Percentiles rank a stretch among this genome's conserved stretches.
Evolutionary conservation across 2,329 filamentous ascomycete genomes (phyloP).

Genomic region (Colletotrichum aenigma): DNA sequence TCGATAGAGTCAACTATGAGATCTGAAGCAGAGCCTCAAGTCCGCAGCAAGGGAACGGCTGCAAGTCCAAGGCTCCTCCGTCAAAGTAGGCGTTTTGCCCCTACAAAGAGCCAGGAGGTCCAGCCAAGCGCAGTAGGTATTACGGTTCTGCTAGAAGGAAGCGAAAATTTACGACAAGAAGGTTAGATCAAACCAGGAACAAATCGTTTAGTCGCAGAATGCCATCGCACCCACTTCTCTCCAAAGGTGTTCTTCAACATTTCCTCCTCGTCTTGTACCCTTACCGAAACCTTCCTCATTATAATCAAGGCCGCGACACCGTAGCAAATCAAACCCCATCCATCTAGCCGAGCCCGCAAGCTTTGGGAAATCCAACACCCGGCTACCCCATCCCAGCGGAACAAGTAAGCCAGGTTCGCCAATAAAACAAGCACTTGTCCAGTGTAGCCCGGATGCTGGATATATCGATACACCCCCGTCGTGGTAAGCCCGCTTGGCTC

Average conservation of each 20-base stretch:
- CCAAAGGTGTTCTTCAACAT: background rate
- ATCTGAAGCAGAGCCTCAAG: background rate
- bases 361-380: background rate
- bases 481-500: background rate
- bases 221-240: background rate
- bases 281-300: background rate
- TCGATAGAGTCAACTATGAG: background rate
- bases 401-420: background rate
- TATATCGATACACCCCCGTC: background rate
- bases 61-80: too few relatives aligned
- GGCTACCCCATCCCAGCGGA: background rate
- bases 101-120: background rate
- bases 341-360: background rate
- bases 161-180: background rate
- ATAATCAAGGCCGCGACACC: background rate
- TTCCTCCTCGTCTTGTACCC: background rate
- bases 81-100: background rate
- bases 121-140: background rate
- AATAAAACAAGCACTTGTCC: background rate
- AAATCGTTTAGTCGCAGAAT: background rate
- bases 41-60: background rate
- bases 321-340: background rate
- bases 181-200: background rate
- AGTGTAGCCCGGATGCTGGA: accelerated
- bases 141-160: background rate